Conservation (phyloP, 2,329 filamentous ascomycete genomes). For the Immersiporthe knoxdaviesiana region DNA sequence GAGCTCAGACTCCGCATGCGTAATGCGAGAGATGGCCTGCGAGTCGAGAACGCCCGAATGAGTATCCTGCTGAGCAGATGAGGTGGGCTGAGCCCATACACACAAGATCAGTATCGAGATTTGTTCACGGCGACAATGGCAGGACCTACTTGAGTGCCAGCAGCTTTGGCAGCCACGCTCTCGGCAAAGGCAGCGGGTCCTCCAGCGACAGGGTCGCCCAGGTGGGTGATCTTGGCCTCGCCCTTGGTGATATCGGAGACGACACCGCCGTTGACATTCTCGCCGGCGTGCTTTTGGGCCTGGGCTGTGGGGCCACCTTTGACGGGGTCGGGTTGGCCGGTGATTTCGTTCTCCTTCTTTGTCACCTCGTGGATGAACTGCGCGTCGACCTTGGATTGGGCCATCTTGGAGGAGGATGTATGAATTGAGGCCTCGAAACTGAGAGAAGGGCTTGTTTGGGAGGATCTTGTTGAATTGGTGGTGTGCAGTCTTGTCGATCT, state of each 20-base stretch:
- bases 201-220: conserved; percentile 35
- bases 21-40: conserved; percentile 44
- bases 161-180: conserved; percentile 29
- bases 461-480: background rate
- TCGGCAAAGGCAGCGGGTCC: conserved; percentile 44
- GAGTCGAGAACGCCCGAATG: conserved; percentile 34
- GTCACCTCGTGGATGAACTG: conserved; percentile 45
- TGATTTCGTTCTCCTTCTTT: conserved; percentile 44
- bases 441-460: background rate
- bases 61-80: conserved; percentile 4
- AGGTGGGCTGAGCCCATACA: no score
- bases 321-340: conserved; percentile 40
- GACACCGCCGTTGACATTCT: conserved; percentile 38
- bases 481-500: background rate
- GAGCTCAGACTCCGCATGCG: conserved; percentile 43
- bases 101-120: no score
- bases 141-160: background rate
- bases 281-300: conserved; percentile 42
- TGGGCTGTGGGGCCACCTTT: conserved; percentile 44
- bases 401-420: conserved; percentile 27
- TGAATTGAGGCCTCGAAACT: conserved; percentile 16
- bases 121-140: background rate
- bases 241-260: conserved; percentile 45
- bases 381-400: conserved; percentile 32
- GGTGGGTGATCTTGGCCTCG: conserved; percentile 43